Evolutionary conservation across 1,284 basidiomycete species (phyloP).

Genomic region (Chondrostereum purpureum): DNA sequence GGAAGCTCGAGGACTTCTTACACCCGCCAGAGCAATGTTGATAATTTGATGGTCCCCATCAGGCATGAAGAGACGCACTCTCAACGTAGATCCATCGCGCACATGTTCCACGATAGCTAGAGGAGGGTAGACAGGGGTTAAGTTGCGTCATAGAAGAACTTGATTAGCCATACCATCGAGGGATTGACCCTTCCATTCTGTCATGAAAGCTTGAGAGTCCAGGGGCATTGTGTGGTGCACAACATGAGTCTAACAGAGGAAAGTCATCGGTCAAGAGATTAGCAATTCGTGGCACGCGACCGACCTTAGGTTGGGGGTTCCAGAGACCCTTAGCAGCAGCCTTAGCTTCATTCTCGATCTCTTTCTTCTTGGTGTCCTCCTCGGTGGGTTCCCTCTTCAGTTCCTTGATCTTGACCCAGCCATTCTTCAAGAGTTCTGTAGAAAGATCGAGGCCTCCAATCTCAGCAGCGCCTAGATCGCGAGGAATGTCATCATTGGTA

Average conservation of each 20-base stretch:
- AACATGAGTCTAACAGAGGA: slow-evolving; percentile 48
- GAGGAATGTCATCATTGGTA: slow-evolving; percentile 58
- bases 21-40: slow-evolving; percentile 82
- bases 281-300: too few species aligned
- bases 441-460: slow-evolving; percentile 70
- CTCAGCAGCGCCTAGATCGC: slow-evolving; percentile 73
- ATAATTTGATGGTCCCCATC: slow-evolving; percentile 84
- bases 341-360: slow-evolving; percentile 77
- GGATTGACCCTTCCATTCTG: slow-evolving; percentile 85
- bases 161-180: slow-evolving; percentile 66
- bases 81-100: slow-evolving; percentile 87
- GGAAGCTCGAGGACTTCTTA: slow-evolving; percentile 71
- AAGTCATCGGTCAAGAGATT: not conserved
- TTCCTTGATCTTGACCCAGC: slow-evolving; percentile 93
- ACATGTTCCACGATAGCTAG: slow-evolving; percentile 91
- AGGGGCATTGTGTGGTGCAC: slow-evolving; percentile 86
- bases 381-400: slow-evolving; percentile 71
- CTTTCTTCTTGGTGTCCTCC: slow-evolving; percentile 70
- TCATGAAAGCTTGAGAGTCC: slow-evolving; percentile 85
- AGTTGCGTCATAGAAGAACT: slow-evolving; percentile 8
- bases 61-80: slow-evolving; percentile 83
- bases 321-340: slow-evolving; percentile 77
- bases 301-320: slow-evolving; percentile 74
- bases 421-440: slow-evolving; percentile 73
- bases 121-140: slow-evolving; percentile 1